Conservation (phyloP, 257 asterid genomes). For the Solanum rostratum region DNA sequence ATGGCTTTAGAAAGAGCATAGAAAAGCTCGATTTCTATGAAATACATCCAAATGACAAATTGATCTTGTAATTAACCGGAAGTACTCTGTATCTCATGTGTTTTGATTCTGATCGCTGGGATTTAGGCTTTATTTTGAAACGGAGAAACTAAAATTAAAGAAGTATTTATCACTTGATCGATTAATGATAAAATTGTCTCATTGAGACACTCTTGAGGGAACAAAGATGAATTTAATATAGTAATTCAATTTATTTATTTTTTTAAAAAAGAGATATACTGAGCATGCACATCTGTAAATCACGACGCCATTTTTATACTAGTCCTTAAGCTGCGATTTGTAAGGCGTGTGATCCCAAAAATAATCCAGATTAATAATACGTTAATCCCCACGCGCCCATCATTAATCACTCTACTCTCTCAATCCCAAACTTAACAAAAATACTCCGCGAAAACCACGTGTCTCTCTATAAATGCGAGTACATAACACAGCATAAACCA, state of each 20-base stretch:
- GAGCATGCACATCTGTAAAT: neutral
- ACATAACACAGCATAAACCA: neutral
- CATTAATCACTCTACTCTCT: neutral
- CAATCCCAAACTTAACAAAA: neutral
- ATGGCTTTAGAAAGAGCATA: too few relatives aligned
- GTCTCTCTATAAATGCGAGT: conserved; percentile 2
- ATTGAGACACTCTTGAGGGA: neutral
- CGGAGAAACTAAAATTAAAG: too few relatives aligned
- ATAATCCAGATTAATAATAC: neutral
- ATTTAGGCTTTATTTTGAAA: too few relatives aligned
- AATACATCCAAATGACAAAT: too few relatives aligned
- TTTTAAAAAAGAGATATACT: neutral
- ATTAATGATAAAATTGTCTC: too few relatives aligned
- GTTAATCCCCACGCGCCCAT: neutral
- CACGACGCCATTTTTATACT: neutral
- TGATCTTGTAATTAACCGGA: too few relatives aligned
- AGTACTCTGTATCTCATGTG: too few relatives aligned
- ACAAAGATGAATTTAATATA: neutral
- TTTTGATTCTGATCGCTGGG: too few relatives aligned
- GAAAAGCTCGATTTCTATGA: too few relatives aligned
- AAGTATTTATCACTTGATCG: too few relatives aligned
- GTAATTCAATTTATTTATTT: too few relatives aligned
- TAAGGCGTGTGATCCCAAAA: conserved; percentile 21
- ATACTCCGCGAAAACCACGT: neutral
- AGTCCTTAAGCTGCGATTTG: neutral